phyloP scores from a whole-genome alignment of 129 eudicot species.

The Gnaphalium uliginosum region DNA sequence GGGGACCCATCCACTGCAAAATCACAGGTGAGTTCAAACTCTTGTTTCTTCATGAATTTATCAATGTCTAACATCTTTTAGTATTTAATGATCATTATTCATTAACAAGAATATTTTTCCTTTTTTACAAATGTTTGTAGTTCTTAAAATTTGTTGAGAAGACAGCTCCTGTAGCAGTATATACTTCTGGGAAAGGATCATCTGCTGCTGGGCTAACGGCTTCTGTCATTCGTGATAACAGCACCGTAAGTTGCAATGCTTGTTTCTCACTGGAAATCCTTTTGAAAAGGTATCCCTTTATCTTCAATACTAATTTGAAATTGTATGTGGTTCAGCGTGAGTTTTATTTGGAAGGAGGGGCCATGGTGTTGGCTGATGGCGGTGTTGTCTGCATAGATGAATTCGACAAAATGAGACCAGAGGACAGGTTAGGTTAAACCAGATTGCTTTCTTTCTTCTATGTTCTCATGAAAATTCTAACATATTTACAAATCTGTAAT shows the following conservation, averaged over 20 bases:
- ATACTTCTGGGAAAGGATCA: slow-evolving; percentile 99
- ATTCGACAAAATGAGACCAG: slow-evolving; percentile 98
- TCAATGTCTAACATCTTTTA: not conserved
- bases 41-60: not conserved
- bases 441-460: not conserved
- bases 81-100: not conserved
- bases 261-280: not conserved
- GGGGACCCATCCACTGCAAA: slow-evolving; percentile 99
- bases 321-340: slow-evolving; percentile 61
- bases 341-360: slow-evolving; percentile 98
- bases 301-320: not conserved
- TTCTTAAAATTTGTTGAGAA: slow-evolving; percentile 98
- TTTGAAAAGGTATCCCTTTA: not conserved
- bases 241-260: slow-evolving; percentile 63
- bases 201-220: slow-evolving; percentile 99
- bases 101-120: not conserved
- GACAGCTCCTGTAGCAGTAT: slow-evolving; percentile 97
- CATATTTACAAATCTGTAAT: slow-evolving; percentile 15
- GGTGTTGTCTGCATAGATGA: slow-evolving; percentile 99
- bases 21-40: slow-evolving; percentile 66
- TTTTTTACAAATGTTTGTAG: slow-evolving; percentile 39
- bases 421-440: slow-evolving; percentile 67
- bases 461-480: not conserved
- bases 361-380: slow-evolving; percentile 99
- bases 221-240: slow-evolving; percentile 89